phyloP scores from a whole-genome alignment of 108 stramenopile genomes.

The Nannochloropsis gaditana region DNA sequence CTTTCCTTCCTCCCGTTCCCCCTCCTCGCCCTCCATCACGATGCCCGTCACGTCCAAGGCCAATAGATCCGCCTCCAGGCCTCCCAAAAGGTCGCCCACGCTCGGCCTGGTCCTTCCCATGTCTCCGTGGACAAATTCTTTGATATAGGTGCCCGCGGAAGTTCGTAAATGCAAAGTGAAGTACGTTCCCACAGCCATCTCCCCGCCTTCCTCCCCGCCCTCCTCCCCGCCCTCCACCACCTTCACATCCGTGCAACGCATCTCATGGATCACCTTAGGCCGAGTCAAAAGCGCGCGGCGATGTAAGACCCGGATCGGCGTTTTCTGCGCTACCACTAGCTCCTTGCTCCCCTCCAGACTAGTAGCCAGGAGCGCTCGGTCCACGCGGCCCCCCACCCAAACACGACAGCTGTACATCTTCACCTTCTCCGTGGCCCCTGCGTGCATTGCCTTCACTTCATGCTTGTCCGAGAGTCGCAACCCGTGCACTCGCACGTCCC shows the following conservation, averaged over 20 bases:
- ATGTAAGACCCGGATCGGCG: constrained; percentile 61
- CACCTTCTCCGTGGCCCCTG: constrained; percentile 49
- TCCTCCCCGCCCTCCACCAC: constrained; percentile 9
- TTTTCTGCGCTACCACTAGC: constrained; percentile 51
- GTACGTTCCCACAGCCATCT: neutral
- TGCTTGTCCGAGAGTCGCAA: neutral
- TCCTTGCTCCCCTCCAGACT: constrained; percentile 18
- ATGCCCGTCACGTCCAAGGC: constrained; percentile 51
- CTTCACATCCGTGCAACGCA: neutral
- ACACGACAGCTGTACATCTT: constrained; percentile 53
- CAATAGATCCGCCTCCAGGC: constrained; percentile 46
- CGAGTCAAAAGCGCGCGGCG: constrained; percentile 50
- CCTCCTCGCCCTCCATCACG: neutral
- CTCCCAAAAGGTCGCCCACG: constrained; percentile 46
- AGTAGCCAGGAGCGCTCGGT: neutral
- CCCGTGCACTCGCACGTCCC: constrained; percentile 22
- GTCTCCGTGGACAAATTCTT: constrained; percentile 65
- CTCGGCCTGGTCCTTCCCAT: constrained; percentile 57
- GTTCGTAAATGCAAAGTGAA: neutral
- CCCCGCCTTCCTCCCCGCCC: neutral
- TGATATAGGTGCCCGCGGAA: constrained; percentile 55
- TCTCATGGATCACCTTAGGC: constrained; percentile 23
- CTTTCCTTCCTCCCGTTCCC: neutral
- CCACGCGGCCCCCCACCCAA: neutral
- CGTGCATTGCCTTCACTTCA: constrained; percentile 33